These are phyloP conservation scores for Albophoma yamanashiensis DNA, from an alignment of 2,329 filamentous ascomycete species.

Conservation along the genomic window DNA sequence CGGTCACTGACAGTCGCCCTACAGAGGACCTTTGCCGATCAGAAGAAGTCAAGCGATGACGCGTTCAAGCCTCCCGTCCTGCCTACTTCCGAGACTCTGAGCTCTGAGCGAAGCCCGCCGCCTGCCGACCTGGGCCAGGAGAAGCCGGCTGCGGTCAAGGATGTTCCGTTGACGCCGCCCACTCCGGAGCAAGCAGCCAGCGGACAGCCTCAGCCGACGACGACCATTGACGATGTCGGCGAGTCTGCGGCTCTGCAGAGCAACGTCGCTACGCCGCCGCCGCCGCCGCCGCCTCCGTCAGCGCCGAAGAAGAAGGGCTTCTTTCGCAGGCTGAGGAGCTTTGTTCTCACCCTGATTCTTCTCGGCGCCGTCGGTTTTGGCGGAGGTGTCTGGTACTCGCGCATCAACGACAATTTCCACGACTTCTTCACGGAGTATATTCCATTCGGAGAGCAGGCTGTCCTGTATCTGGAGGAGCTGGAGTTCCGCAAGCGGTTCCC, in stretches of 20 bases:
- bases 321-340: slow-evolving; percentile 63
- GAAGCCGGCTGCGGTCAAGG: slow-evolving; percentile 22
- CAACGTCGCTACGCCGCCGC: slow-evolving; percentile 19
- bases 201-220: slow-evolving; percentile 4
- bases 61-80: slow-evolving; percentile 39
- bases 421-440: slow-evolving; percentile 98
- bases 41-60: slow-evolving; percentile 38
- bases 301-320: slow-evolving; percentile 50
- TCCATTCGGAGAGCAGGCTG: slow-evolving; percentile 86
- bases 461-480: slow-evolving; percentile 90
- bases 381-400: slow-evolving; percentile 84
- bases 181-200: slow-evolving; percentile 9
- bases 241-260: slow-evolving; percentile 5
- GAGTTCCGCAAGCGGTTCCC: slow-evolving; percentile 83
- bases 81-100: slow-evolving; percentile 42
- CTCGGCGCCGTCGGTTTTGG: slow-evolving; percentile 71
- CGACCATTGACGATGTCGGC: slow-evolving; percentile 11
- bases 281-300: slow-evolving; percentile 26
- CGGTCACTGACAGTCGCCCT: neutral
- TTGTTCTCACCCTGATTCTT: slow-evolving; percentile 66
- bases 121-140: slow-evolving; percentile 25
- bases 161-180: slow-evolving; percentile 18
- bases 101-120: slow-evolving; percentile 32
- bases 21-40: slow-evolving; percentile 49
- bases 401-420: slow-evolving; percentile 95